phyloP scores from a whole-genome alignment of 768 basidiomycete species.

The Hysterangium stoloniferum region DNA sequence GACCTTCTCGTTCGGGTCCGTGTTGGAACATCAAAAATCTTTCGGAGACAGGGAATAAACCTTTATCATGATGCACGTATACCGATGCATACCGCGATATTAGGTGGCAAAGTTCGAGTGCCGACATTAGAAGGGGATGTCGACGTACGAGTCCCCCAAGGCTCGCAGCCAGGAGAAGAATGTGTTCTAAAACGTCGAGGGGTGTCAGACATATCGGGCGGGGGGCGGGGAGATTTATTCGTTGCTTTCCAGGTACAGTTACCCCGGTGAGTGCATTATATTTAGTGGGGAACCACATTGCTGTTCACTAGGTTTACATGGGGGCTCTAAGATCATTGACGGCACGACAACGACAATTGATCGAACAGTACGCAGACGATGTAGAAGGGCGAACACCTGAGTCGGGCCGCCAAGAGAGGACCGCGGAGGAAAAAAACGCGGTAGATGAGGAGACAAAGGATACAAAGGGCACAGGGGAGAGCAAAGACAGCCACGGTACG shows the following conservation, averaged over 20 bases:
- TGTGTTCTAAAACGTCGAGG: conserved; percentile 90
- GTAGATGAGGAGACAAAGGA: conserved; percentile 6
- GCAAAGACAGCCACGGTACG: conserved; percentile 67
- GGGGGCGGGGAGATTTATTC: conserved; percentile 75
- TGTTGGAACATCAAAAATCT: conserved; percentile 75
- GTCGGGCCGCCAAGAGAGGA: not conserved
- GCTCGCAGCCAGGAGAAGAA: conserved; percentile 96
- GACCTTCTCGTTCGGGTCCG: conserved; percentile 83
- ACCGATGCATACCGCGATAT: conserved; percentile 82
- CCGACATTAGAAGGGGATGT: conserved; percentile 95
- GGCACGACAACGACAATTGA: conserved; percentile 73
- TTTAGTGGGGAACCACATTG: not conserved
- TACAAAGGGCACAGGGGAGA: conserved; percentile 18
- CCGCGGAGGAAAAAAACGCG: not conserved
- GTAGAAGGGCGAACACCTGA: conserved; percentile 57
- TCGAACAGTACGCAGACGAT: conserved; percentile 89
- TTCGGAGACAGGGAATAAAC: conserved; percentile 86
- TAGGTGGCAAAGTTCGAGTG: conserved; percentile 89
- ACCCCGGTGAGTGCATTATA: conserved; percentile 72
- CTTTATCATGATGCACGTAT: conserved; percentile 86
- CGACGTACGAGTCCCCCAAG: conserved; percentile 83
- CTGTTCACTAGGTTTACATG: not conserved
- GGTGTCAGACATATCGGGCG: conserved; percentile 51
- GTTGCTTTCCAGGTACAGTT: conserved; percentile 83
- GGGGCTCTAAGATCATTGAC: conserved; percentile 64